Evolutionary conservation across 257 asterid species (phyloP).

Genomic region (Parsonsia alboflavescens): DNA sequence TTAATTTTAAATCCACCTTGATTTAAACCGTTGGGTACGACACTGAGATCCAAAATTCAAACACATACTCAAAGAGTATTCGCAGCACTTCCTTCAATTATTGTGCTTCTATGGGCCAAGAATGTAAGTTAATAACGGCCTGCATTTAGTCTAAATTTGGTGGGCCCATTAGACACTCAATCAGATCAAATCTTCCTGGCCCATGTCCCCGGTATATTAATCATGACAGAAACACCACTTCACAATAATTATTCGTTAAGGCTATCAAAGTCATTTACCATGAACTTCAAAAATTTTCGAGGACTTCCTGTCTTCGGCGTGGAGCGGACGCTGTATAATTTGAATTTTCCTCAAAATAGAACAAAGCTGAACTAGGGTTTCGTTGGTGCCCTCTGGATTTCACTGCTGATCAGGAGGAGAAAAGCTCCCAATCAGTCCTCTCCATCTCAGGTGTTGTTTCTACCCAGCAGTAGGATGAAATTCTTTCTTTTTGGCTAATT

Average conservation of each 20-base stretch:
- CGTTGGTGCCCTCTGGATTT: not conserved
- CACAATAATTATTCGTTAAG: not conserved
- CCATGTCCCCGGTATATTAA: not conserved
- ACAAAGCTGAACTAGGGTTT: constrained; percentile 12
- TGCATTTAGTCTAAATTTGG: not conserved
- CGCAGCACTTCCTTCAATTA: too few relatives aligned
- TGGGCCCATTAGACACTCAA: not conserved
- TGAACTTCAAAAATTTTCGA: not conserved
- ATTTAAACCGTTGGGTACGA: too few relatives aligned
- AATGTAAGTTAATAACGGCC: too few relatives aligned
- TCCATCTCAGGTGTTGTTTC: constrained; percentile 12
- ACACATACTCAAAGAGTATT: too few relatives aligned
- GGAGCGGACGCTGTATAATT: not conserved
- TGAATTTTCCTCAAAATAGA: constrained; percentile 3
- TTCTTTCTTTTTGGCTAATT: not conserved
- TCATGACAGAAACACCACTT: not conserved
- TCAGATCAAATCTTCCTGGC: not conserved
- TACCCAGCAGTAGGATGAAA: not conserved
- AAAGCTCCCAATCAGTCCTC: not conserved
- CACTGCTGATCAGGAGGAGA: not conserved
- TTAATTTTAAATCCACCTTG: too few relatives aligned
- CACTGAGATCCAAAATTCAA: too few relatives aligned
- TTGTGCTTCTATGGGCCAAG: too few relatives aligned
- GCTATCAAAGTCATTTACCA: constrained; percentile 2
- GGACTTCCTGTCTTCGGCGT: not conserved